Conservation (phyloP, 164 flowering plant genomes). For the Echeveria elegans region DNA sequence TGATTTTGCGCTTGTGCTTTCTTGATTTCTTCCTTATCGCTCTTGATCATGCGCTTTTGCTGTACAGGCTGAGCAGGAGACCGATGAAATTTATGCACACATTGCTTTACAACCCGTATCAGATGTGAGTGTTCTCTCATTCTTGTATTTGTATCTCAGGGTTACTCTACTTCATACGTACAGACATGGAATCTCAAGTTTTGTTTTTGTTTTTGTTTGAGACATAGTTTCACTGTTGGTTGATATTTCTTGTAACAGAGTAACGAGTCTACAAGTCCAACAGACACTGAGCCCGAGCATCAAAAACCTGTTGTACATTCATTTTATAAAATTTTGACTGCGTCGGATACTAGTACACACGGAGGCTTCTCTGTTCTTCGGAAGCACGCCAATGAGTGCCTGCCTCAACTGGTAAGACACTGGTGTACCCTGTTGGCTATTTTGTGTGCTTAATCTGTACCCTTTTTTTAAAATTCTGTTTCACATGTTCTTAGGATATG, state of each 20-base stretch:
- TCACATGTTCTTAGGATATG: constrained; percentile 38
- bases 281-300: constrained; percentile 34
- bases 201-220: not conserved
- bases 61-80: constrained; percentile 77
- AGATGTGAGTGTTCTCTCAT: constrained; percentile 38
- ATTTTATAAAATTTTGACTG: constrained; percentile 82
- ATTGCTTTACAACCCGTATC: constrained; percentile 68
- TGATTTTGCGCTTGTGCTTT: constrained; percentile 1
- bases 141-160: not conserved
- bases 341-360: constrained; percentile 95
- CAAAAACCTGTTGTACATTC: constrained; percentile 45
- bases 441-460: not conserved
- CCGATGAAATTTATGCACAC: constrained; percentile 91
- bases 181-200: not conserved
- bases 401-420: constrained; percentile 64
- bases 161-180: not conserved
- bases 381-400: constrained; percentile 85
- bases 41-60: not conserved
- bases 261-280: constrained; percentile 53
- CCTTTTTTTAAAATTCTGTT: not conserved
- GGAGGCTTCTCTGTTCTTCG: constrained; percentile 95
- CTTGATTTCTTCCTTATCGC: constrained; percentile 5
- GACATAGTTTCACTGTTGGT: not conserved
- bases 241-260: constrained; percentile 28
- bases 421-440: not conserved